Evolutionary conservation across 2,329 filamentous ascomycete species (phyloP), one percentile per base, ranked within the genome.

Genomic region (Geosmithia flava): DNA sequence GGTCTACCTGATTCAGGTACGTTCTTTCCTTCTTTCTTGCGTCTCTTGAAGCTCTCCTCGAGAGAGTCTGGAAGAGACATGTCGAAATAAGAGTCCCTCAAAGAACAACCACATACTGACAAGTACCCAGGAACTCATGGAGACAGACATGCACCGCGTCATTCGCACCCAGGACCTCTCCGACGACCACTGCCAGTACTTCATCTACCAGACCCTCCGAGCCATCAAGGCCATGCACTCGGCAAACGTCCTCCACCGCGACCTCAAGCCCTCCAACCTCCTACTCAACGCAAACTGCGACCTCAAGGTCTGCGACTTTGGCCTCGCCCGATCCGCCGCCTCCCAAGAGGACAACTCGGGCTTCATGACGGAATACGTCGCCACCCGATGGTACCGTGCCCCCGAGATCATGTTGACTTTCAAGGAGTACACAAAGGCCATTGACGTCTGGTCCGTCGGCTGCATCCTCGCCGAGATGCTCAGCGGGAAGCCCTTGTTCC

Each of bases 341-440:
- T 96, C 91, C 10, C 94, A 94, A 56, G 93, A 98, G 62, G 93
- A 98, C 68, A 98, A 98, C 70, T 96, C 91, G n/a, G 93, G 93
- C 20, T 98, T 98, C 79, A 98, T 98, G 93, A 98, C 93, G 16
- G 93, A 98, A 94, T 98, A 98, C 65, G 93, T 98, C 49, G 93
- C 93, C 47, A 98, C 93, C 44, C 84, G 93, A 60, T 98, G 93
- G 93, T 98, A 98, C 70, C 89, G 93, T 68, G 93, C 93, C 6
- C 93, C 93, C 3, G 93, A 98, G 66, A 98, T 98, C 67, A 98
- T 98, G 93, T 84, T 98, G 71, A 98, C 93, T 13, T 98, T 97
- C 76, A 97, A 98, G 73, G 93, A 98, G 70, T 98, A 98, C 72
- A 98, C 93, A 59, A 98, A 97, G 70, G 93, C 93, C 42, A 98